These are phyloP conservation scores for Diplodia mutila DNA, from an alignment of 2,329 filamentous ascomycete species.

Conservation along the genomic window DNA sequence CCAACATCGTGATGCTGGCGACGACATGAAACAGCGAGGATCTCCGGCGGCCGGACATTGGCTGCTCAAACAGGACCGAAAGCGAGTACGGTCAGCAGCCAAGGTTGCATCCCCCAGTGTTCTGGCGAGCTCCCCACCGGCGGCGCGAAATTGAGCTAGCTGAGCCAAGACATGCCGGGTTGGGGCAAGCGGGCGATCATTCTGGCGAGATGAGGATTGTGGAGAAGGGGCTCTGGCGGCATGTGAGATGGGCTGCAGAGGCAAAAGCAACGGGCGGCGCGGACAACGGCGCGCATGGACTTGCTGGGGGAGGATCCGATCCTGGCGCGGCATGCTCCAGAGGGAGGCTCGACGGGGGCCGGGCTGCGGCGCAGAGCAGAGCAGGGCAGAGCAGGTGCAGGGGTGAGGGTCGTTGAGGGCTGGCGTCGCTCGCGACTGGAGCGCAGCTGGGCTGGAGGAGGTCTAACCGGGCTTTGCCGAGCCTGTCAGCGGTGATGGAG, in stretches of 20 bases:
- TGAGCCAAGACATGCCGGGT: conserved; percentile 18
- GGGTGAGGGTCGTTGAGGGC: background rate
- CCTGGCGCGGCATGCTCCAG: conserved; percentile 21
- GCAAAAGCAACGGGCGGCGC: conserved; percentile 15
- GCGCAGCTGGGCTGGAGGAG: too few relatives aligned
- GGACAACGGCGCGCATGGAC: conserved; percentile 15
- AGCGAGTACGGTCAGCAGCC: conserved; percentile 21
- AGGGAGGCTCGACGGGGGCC: background rate
- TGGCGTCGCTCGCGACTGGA: too few relatives aligned
- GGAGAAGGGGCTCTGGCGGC: conserved; percentile 19
- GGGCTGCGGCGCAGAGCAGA: too few relatives aligned
- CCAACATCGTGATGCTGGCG: conserved; percentile 8
- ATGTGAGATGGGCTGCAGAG: conserved; percentile 4
- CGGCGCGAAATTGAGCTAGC: conserved; percentile 14
- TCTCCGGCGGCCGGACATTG: conserved; percentile 14
- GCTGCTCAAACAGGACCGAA: background rate
- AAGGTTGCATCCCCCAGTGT: conserved; percentile 26
- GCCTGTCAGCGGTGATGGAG: conserved; percentile 15
- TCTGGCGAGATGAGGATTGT: conserved; percentile 24
- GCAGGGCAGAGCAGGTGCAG: background rate
- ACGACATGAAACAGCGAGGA: conserved; percentile 19
- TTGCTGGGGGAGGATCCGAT: conserved; percentile 22
- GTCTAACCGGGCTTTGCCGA: conserved; percentile 3
- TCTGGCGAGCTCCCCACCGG: conserved; percentile 16
- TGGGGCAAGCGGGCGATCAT: conserved; percentile 21